Base-by-base conservation (phyloP, 2,329 filamentous ascomycete genomes). In the Pseudocercospora fuligena region DNA sequence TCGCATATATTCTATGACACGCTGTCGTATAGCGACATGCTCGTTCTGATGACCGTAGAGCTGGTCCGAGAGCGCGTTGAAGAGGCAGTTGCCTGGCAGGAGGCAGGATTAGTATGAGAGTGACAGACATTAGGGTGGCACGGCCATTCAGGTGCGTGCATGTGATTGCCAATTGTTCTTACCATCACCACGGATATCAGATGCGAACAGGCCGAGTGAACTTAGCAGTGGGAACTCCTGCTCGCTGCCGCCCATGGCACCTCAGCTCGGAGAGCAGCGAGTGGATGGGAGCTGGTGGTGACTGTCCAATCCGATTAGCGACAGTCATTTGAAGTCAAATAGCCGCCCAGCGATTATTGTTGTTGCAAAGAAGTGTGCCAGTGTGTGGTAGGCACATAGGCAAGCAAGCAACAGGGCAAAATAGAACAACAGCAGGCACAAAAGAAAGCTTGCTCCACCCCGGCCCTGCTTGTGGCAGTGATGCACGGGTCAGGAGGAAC, bases 1-100 rank as follows among this genome's bases (percentile, higher is more conserved):
- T 67, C 84, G 84, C 82, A 92, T 90, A 76, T 90, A 87, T 66
- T 85, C 78, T 70, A 90, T 87, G 60, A 89, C 83, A 54, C 78
- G 80, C 58, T 81, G 79, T 60, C 89, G 88, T 72, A 92, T 88
- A 71, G 86, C 81, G 63, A 80, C 76, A 74, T 88, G 86, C 69
- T 85, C 81, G 66, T 83, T 80, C 73, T 88, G 85, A 73, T 85
- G 79, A 69, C 88, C 89, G 75, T 87, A 89, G 61, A 91, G 78
- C 80, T 91, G 88, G 75, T 90, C 88, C 69, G 87, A 88, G 46
- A 90, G 82, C 68, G 88, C 88, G 77, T 88, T 87, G 80, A 90
- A 91, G 43, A 91, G 84, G 78, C 89, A 91, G 80, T 90, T 90
- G 72, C 88, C 89, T 90, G 71, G 56, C 49, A 47, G 53, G 43